phyloP scores from a whole-genome alignment of 768 basidiomycete species.

The Rhizopogon sp. region DNA sequence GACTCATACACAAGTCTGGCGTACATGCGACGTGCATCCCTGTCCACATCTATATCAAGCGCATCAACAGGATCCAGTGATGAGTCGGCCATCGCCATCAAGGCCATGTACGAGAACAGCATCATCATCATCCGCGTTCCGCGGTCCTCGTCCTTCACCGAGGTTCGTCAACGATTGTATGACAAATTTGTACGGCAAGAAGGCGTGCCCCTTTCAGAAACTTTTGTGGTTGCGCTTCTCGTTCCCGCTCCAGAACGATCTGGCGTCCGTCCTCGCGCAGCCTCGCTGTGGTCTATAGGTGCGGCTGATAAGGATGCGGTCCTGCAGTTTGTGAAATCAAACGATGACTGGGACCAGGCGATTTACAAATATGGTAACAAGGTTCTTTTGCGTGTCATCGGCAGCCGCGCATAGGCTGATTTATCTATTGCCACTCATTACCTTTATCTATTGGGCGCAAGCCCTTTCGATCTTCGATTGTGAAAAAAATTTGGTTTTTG shows the following conservation, averaged over 20 bases:
- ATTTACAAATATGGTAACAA: constrained; percentile 41
- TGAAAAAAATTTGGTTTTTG: constrained; percentile 5
- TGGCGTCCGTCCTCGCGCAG: constrained; percentile 23
- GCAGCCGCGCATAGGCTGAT: constrained; percentile 18
- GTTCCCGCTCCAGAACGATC: constrained; percentile 27
- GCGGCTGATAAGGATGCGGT: constrained; percentile 19
- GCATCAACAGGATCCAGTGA: constrained; percentile 28
- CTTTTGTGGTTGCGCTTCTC: constrained; percentile 53
- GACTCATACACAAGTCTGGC: constrained; percentile 4
- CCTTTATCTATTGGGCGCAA: constrained; percentile 1
- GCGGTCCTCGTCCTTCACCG: constrained; percentile 40
- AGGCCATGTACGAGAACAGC: constrained; percentile 56
- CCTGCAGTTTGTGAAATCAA: constrained; percentile 44
- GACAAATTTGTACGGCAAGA: constrained; percentile 67
- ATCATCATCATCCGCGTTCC: constrained; percentile 60
- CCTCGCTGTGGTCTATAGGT: constrained; percentile 31
- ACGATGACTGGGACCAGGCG: constrained; percentile 58
- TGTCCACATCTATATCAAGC: constrained; percentile 31
- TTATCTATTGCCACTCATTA: constrained; percentile 1
- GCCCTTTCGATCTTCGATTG: constrained; percentile 1
- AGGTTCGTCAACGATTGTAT: constrained; percentile 53
- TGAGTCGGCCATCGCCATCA: constrained; percentile 42
- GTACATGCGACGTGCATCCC: constrained; percentile 21
- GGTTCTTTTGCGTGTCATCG: constrained; percentile 49
- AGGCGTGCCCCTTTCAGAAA: constrained; percentile 44